Conservation (phyloP, 228 moss, liverwort and hornwort genomes). For the Sphagnum fallax region DNA sequence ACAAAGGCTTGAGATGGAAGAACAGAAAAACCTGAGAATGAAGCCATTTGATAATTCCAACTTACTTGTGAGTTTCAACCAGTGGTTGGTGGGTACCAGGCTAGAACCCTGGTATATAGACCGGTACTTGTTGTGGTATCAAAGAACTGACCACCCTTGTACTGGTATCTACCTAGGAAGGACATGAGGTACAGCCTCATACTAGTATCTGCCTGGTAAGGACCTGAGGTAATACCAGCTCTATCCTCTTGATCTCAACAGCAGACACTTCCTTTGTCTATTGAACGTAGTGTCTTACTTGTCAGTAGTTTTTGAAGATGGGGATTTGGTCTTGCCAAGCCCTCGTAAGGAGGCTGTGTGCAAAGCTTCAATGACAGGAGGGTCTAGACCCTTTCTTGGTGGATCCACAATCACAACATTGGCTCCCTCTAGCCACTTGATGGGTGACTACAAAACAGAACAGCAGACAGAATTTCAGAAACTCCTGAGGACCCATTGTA, state of each 20-base stretch:
- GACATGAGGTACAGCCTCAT: too few species aligned
- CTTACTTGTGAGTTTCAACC: not conserved
- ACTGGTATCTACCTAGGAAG: too few species aligned
- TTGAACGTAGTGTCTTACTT: conserved; percentile 37
- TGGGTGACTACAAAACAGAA: conserved; percentile 50
- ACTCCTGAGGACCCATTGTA: not conserved
- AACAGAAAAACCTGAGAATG: not conserved
- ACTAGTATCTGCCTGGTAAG: too few species aligned
- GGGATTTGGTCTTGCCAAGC: conserved; percentile 62
- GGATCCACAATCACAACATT: conserved; percentile 87
- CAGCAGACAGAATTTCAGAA: conserved; percentile 6
- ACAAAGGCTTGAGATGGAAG: too few species aligned
- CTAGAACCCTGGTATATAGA: too few species aligned
- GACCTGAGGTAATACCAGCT: too few species aligned
- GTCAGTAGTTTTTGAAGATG: conserved; percentile 31
- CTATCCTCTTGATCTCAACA: not conserved
- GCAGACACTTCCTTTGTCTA: not conserved
- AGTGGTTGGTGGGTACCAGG: too few species aligned
- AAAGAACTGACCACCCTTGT: too few species aligned
- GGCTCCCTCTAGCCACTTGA: conserved; percentile 85
- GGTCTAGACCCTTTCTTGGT: conserved; percentile 86
- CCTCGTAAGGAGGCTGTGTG: conserved; percentile 66
- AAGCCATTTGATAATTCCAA: not conserved
- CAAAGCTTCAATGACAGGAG: conserved; percentile 75
- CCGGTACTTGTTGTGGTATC: too few species aligned